These are phyloP conservation scores for Exserohilum turcica DNA, from an alignment of 2,329 filamentous ascomycete species.

Conservation along the genomic window DNA sequence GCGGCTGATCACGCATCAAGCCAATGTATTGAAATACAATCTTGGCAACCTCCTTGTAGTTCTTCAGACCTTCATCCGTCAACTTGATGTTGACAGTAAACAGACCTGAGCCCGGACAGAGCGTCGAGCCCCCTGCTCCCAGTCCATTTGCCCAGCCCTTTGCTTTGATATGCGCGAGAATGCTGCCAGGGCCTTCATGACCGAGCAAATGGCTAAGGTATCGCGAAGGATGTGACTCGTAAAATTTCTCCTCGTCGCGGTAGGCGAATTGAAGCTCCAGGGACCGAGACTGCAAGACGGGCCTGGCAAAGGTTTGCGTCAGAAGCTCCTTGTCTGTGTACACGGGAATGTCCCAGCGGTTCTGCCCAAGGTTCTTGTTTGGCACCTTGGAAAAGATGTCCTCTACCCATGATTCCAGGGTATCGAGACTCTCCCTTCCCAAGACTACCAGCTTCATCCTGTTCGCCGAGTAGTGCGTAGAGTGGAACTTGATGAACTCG, in stretches of 20 bases:
- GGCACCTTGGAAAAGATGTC: constrained; percentile 81
- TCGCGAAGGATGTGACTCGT: constrained; percentile 78
- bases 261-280: constrained; percentile 84
- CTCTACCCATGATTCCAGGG: constrained; percentile 80
- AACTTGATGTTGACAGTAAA: constrained; percentile 80
- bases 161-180: constrained; percentile 85
- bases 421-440: constrained; percentile 79
- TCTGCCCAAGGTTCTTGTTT: constrained; percentile 77
- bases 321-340: constrained; percentile 65
- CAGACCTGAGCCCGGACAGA: constrained; percentile 80
- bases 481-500: constrained; percentile 91
- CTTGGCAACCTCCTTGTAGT: constrained; percentile 82
- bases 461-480: constrained; percentile 89
- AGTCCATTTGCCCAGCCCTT: constrained; percentile 89
- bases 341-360: constrained; percentile 69
- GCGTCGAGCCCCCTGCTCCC: constrained; percentile 73
- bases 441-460: constrained; percentile 90
- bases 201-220: constrained; percentile 90
- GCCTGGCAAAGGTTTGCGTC: constrained; percentile 83
- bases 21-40: constrained; percentile 90
- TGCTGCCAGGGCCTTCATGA: constrained; percentile 89
- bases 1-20: constrained; percentile 77
- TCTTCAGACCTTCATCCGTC: constrained; percentile 81
- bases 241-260: constrained; percentile 79
- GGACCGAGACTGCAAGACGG: constrained; percentile 84